Base-by-base conservation (phyloP, 2,329 filamentous ascomycete genomes). In the Proliferodiscus dingleyae region DNA sequence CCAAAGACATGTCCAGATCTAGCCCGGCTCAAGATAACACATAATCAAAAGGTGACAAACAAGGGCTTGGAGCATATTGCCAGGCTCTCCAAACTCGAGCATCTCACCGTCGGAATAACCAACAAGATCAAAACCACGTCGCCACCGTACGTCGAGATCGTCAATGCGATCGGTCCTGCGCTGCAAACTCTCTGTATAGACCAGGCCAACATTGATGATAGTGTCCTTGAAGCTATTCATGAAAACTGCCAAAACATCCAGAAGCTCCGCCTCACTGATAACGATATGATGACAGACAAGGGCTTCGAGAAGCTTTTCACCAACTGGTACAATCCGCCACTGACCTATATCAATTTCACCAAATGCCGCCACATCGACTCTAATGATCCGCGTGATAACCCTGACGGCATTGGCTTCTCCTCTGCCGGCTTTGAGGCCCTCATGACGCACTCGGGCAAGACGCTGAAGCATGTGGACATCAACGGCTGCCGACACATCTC, bases 191-290 rank as follows among this genome's bases (percentile, higher is more conserved):
- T 97, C 2, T 95, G 87, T 4, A 70, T 96, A 11, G 80, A 83
- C 58, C 73, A 79, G 19, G 87, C 89, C 50, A 65, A 81, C 16
- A 73, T 80, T 2, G 79, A 90, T 55, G 84, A 93, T 61, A 70
- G 71, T 3, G 71, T 95, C 1, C 74, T 96, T 1, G 72, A 79
- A 37, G 72, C 78, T 1, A 83, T 96, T 46, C 85, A 89, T 62
- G 67, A 76, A 5, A 72, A 81, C 30, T 95, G 89, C 65, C 73
- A 67, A 5, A 68, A 71, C 1, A 73, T 97, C 13, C 66, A 64
- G 43, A 96, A 96, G 62, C 75, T 97, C 15, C 85, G 90, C 41
- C 80, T 97, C 56, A 85, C 83, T 0, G 82, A 88, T 53, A 94
- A 88, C 64, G 77, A 85, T 56, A 66, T 71, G 9, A 84, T 86